Percentiles rank a stretch among this genome's conserved stretches.
Conservation (phyloP, 2,329 filamentous ascomycete genomes). For the Nothophoma quercina region DNA sequence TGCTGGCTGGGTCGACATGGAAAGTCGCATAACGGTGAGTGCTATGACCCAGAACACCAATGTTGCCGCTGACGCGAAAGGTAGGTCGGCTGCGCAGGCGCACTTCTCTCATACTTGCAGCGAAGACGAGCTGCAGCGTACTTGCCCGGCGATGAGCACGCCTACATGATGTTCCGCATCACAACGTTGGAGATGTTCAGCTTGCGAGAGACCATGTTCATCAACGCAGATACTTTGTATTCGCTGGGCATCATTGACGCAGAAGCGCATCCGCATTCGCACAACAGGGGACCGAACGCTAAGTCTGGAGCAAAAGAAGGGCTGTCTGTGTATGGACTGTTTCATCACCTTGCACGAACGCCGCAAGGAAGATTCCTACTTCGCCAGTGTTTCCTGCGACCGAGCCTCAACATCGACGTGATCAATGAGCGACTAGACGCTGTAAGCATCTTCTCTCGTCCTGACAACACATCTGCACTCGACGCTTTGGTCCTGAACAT, state of each 20-base stretch:
- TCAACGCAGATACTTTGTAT: slow-evolving; percentile 79
- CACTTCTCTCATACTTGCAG: slow-evolving; percentile 79
- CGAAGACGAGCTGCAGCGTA: slow-evolving; percentile 70
- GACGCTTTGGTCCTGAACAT: slow-evolving; percentile 67
- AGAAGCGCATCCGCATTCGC: slow-evolving; percentile 82
- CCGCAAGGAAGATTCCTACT: slow-evolving; percentile 78
- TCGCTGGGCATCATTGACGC: slow-evolving; percentile 86
- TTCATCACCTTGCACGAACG: slow-evolving; percentile 76
- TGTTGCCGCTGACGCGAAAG: slow-evolving; percentile 17
- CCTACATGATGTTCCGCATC: slow-evolving; percentile 66
- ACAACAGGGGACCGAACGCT: slow-evolving; percentile 73
- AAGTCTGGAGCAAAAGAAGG: slow-evolving; percentile 77
- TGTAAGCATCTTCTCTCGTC: slow-evolving; percentile 70
- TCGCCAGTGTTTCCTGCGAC: slow-evolving; percentile 82
- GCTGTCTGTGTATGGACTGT: slow-evolving; percentile 83
- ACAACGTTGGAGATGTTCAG: slow-evolving; percentile 76
- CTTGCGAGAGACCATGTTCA: slow-evolving; percentile 71
- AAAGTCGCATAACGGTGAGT: slow-evolving; percentile 72
- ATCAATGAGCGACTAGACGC: slow-evolving; percentile 77
- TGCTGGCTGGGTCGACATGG: slow-evolving; percentile 74
- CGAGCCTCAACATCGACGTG: slow-evolving; percentile 70
- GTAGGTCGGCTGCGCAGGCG: slow-evolving; percentile 83
- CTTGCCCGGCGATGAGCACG: slow-evolving; percentile 65
- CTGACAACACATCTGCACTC: slow-evolving; percentile 69
- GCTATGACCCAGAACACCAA: background rate